Percentiles rank a stretch among this genome's conserved stretches.
Conservation (phyloP, 352 stramenopile species). For the Globisporangium mamillatum region DNA sequence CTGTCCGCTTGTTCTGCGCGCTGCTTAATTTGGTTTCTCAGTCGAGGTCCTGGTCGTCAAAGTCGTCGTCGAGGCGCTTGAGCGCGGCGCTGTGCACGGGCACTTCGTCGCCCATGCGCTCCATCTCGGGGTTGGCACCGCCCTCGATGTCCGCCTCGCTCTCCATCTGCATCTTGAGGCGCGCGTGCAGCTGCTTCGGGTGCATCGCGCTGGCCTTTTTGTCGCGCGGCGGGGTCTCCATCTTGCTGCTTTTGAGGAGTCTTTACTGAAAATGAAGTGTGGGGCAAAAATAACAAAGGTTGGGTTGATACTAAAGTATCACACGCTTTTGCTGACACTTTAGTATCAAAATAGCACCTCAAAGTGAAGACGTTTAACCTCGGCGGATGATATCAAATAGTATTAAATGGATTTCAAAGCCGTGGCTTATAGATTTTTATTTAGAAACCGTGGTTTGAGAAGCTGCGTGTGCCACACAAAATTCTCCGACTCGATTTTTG, state of each 20-base stretch:
- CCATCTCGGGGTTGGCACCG: constrained; percentile 41
- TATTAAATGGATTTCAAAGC: too few relatives aligned
- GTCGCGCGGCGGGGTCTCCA: constrained; percentile 68
- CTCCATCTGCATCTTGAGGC: constrained; percentile 75
- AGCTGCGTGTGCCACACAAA: too few relatives aligned
- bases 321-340: background rate
- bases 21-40: constrained; percentile 18
- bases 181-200: constrained; percentile 61
- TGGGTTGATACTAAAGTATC: background rate
- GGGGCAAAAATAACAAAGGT: background rate
- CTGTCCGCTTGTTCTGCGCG: background rate
- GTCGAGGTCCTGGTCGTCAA: constrained; percentile 77
- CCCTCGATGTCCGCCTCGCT: constrained; percentile 56
- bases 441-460: too few relatives aligned
- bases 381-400: too few relatives aligned
- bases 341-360: background rate
- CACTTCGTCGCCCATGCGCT: constrained; percentile 58
- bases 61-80: constrained; percentile 64
- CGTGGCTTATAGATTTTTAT: too few relatives aligned
- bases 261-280: background rate
- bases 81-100: constrained; percentile 57
- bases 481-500: too few relatives aligned
- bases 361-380: background rate
- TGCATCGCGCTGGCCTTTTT: constrained; percentile 31
- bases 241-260: constrained; percentile 12